Conservation (phyloP, 306 rosid genomes). For the Cajanus cajan region DNA sequence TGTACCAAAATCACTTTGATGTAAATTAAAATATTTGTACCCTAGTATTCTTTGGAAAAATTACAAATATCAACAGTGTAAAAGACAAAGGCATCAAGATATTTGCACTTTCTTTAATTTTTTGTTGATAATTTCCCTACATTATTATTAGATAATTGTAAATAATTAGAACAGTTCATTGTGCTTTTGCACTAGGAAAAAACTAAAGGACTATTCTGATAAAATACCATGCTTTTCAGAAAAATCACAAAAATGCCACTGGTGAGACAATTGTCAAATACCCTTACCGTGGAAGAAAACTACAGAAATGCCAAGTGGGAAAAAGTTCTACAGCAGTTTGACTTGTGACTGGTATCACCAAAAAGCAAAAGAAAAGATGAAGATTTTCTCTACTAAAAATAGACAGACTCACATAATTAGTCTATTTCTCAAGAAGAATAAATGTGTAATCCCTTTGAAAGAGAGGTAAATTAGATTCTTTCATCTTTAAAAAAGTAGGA, state of each 20-base stretch:
- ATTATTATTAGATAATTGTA: not conserved
- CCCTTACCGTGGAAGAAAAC: not conserved
- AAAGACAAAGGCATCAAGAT: not conserved
- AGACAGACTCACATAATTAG: not conserved
- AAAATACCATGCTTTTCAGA: not conserved
- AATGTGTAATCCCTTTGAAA: not conserved
- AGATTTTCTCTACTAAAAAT: not conserved
- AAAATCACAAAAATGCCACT: not conserved
- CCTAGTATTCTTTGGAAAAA: conserved; percentile 11
- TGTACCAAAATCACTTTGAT: conserved; percentile 17
- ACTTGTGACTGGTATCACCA: not conserved
- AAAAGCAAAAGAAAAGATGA: not conserved
- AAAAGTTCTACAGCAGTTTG: not conserved
- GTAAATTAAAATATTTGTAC: not conserved
- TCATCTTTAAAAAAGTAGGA: not conserved
- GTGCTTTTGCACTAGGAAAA: not conserved
- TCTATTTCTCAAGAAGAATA: not conserved
- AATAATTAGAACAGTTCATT: not conserved
- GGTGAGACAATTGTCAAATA: not conserved
- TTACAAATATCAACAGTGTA: not conserved
- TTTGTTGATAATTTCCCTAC: not conserved
- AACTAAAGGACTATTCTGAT: not conserved
- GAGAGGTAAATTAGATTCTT: too few species aligned
- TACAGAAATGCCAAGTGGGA: not conserved
- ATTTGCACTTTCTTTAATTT: not conserved